phyloP scores from a whole-genome alignment of 1,139 yeast genomes.

The Kluyveromyces sp. region DNA sequence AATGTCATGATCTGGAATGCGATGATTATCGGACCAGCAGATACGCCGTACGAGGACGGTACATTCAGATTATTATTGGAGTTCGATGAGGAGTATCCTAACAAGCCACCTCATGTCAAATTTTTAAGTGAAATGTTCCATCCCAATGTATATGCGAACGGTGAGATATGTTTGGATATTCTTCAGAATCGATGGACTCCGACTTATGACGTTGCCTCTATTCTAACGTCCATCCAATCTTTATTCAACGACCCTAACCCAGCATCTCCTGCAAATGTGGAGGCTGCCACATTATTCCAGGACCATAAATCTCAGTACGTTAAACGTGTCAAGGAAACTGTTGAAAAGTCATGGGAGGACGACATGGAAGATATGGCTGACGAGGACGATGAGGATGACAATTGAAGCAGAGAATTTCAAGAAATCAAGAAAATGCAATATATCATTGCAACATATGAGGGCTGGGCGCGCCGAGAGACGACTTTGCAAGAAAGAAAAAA shows the following conservation, averaged over 20 bases:
- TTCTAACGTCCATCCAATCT: conserved; percentile 76
- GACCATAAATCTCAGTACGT: conserved; percentile 92
- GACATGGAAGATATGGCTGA: conserved; percentile 64
- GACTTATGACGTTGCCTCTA: conserved; percentile 96
- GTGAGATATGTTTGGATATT: conserved; percentile 92
- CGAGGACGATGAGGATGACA: conserved; percentile 45
- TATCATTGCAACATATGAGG: no score
- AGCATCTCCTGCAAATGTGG: conserved; percentile 95
- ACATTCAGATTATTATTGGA: conserved; percentile 81
- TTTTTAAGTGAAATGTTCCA: conserved; percentile 94
- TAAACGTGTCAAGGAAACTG: conserved; percentile 88
- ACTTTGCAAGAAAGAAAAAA: no score
- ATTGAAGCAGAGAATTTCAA: no score
- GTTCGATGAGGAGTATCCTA: conserved; percentile 96
- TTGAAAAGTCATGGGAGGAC: conserved; percentile 85
- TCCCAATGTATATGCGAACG: conserved; percentile 93
- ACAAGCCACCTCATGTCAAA: conserved; percentile 90
- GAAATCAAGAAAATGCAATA: no score
- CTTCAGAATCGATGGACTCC: conserved; percentile 98
- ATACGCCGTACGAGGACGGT: conserved; percentile 97
- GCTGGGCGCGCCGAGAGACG: no score
- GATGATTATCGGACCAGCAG: conserved; percentile 94
- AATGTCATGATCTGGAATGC: conserved; percentile 99
- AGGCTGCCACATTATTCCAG: conserved; percentile 91
- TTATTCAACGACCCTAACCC: conserved; percentile 93